Evolutionary conservation across 805 yeast species (phyloP).

Genomic region (Candida palmyrensis): DNA sequence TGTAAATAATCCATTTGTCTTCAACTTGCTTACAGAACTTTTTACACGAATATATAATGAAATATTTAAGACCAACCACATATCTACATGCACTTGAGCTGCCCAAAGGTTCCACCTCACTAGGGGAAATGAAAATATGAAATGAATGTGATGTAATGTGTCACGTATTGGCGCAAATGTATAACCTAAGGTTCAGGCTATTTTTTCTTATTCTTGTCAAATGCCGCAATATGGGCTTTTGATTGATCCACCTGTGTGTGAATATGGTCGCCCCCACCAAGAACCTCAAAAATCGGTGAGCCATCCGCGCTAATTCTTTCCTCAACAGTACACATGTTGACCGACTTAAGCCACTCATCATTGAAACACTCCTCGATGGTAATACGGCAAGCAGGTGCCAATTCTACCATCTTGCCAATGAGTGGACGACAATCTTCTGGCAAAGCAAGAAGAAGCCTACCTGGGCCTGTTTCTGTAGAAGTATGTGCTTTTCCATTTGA

Average conservation of each 20-base stretch:
- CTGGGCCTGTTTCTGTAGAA: slow-evolving; percentile 64
- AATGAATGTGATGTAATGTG: no score
- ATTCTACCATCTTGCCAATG: slow-evolving; percentile 70
- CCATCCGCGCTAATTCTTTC: slow-evolving; percentile 35
- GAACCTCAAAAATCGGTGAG: slow-evolving; percentile 30
- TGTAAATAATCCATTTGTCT: no score
- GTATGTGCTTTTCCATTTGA: slow-evolving; percentile 47
- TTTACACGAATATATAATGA: no score
- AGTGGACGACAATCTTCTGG: slow-evolving; percentile 66
- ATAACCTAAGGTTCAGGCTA: no score
- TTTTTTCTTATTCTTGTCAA: slow-evolving; percentile 76
- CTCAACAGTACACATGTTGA: slow-evolving; percentile 66
- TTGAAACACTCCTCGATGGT: slow-evolving; percentile 73
- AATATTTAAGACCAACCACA: no score
- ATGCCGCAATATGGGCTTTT: slow-evolving; percentile 91
- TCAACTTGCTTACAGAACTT: no score
- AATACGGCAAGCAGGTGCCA: slow-evolving; percentile 83
- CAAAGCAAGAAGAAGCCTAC: slow-evolving; percentile 61
- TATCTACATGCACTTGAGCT: no score
- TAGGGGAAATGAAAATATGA: no score
- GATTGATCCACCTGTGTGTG: slow-evolving; percentile 90
- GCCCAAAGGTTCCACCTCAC: no score
- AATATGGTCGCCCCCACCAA: slow-evolving; percentile 55
- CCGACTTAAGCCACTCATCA: slow-evolving; percentile 62
- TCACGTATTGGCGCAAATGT: no score